Evolutionary conservation across 352 stramenopile genomes (phyloP).

Genomic region (Pythium brachiatum): DNA sequence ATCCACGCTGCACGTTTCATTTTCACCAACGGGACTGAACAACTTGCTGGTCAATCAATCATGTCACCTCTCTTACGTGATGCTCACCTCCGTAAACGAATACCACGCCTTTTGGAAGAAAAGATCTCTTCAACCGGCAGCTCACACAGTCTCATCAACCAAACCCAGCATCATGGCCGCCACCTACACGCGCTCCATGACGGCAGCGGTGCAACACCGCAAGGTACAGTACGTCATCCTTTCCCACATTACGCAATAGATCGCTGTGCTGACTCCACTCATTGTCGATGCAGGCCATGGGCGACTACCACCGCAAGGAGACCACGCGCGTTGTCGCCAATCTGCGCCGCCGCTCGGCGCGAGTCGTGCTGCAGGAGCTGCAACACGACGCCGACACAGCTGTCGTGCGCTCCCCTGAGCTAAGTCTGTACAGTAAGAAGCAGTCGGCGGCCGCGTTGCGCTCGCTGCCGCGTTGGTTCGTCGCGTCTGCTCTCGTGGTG

Average conservation of each 20-base stretch:
- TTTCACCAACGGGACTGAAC: background rate
- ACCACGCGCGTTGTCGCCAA: constrained; percentile 9
- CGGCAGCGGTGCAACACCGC: constrained; percentile 55
- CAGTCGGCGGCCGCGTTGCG: background rate
- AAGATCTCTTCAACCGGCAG: background rate
- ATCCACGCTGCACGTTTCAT: constrained; percentile 12
- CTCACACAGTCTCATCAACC: too few species aligned
- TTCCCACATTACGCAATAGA: background rate
- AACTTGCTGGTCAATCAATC: background rate
- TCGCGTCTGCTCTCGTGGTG: background rate
- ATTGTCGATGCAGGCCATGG: constrained; percentile 22
- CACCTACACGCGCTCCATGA: constrained; percentile 31
- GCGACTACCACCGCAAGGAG: constrained; percentile 24
- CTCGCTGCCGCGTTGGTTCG: background rate
- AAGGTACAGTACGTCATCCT: too few species aligned
- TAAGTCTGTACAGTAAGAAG: background rate
- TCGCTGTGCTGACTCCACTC: too few species aligned
- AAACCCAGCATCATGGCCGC: constrained; percentile 37
- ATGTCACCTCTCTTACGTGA: background rate
- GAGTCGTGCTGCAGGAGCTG: background rate
- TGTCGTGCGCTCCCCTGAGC: background rate
- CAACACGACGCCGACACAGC: background rate
- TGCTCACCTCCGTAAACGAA: background rate
- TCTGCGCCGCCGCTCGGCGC: constrained; percentile 2
- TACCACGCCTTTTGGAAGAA: background rate